Conservation (phyloP, 179 eudicot genomes). For the Gypsophila paniculata region DNA sequence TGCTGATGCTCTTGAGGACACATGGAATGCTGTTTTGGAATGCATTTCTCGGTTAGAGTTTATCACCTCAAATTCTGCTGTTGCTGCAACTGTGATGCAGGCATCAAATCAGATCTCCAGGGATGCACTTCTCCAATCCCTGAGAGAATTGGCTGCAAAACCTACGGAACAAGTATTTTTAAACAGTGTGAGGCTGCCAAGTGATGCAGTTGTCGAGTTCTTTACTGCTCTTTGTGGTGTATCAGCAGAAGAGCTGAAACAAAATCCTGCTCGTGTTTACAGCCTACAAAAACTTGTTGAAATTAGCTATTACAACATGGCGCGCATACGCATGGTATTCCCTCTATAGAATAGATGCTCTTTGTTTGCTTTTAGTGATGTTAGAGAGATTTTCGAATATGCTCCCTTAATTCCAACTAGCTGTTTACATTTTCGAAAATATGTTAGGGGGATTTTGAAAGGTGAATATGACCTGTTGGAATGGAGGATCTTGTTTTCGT, state of each 20-base stretch:
- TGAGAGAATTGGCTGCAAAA: slow-evolving; percentile 79
- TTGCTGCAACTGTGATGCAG: slow-evolving; percentile 83
- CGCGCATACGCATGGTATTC: slow-evolving; percentile 94
- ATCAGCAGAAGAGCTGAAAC: slow-evolving; percentile 89
- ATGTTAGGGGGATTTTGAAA: no score
- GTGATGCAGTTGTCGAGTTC: slow-evolving; percentile 88
- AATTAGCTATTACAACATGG: slow-evolving; percentile 97
- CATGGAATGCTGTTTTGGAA: slow-evolving; percentile 92
- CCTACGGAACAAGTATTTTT: slow-evolving; percentile 91
- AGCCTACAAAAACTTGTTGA: slow-evolving; percentile 97
- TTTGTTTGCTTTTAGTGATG: slow-evolving; percentile 11
- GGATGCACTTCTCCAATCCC: slow-evolving; percentile 81
- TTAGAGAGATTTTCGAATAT: not conserved
- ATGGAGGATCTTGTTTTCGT: slow-evolving; percentile 2
- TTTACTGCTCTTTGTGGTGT: slow-evolving; percentile 88
- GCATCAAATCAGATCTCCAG: slow-evolving; percentile 90
- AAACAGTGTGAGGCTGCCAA: slow-evolving; percentile 79
- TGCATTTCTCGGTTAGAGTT: slow-evolving; percentile 93
- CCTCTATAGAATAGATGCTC: slow-evolving; percentile 18
- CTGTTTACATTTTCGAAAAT: no score
- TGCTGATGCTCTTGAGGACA: slow-evolving; percentile 75
- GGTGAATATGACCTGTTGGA: no score
- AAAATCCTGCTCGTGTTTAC: slow-evolving; percentile 87
- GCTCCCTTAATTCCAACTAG: no score
- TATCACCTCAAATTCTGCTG: slow-evolving; percentile 68